Conservation (phyloP, 139 green algal genomes). For the Microglena sp. region DNA sequence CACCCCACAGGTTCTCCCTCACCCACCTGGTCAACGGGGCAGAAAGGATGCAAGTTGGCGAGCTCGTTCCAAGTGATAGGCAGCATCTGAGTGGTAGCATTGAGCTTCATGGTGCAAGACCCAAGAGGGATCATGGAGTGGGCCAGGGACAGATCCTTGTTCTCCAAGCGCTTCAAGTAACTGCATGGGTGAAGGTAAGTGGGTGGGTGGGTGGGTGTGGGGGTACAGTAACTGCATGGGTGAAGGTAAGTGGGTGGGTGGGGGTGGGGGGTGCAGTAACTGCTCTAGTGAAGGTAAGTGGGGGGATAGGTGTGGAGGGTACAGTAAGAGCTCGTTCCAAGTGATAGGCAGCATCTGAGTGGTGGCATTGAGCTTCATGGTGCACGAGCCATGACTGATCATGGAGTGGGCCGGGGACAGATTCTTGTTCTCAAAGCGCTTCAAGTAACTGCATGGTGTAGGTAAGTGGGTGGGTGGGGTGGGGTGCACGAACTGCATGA, state of each 20-base stretch:
- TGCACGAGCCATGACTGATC: slow-evolving; percentile 97
- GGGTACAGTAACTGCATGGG: not conserved
- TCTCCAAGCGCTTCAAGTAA: slow-evolving; percentile 96
- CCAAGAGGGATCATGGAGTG: slow-evolving; percentile 99
- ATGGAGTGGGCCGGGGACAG: slow-evolving; percentile 92
- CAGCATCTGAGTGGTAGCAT: slow-evolving; percentile 97
- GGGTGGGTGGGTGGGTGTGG: not conserved
- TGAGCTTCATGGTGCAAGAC: slow-evolving; percentile 99
- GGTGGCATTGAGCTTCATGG: slow-evolving; percentile 99
- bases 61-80: slow-evolving; percentile 97
- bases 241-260: not conserved
- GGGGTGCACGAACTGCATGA: not conserved
- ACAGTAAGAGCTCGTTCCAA: slow-evolving; percentile 95
- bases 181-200: not conserved
- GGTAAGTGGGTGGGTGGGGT: not conserved
- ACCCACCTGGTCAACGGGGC: slow-evolving; percentile 64
- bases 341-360: slow-evolving; percentile 98
- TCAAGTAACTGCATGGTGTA: slow-evolving; percentile 64
- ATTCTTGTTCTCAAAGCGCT: slow-evolving; percentile 94
- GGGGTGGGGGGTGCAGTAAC: not conserved
- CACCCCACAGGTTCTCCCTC: no score
- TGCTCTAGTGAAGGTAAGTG: no score
- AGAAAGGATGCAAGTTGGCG: slow-evolving; percentile 93
- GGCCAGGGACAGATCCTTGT: slow-evolving; percentile 86
- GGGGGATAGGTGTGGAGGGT: no score